Conservation (phyloP, 805 yeast species). For the Ogataea chonburiensis region DNA sequence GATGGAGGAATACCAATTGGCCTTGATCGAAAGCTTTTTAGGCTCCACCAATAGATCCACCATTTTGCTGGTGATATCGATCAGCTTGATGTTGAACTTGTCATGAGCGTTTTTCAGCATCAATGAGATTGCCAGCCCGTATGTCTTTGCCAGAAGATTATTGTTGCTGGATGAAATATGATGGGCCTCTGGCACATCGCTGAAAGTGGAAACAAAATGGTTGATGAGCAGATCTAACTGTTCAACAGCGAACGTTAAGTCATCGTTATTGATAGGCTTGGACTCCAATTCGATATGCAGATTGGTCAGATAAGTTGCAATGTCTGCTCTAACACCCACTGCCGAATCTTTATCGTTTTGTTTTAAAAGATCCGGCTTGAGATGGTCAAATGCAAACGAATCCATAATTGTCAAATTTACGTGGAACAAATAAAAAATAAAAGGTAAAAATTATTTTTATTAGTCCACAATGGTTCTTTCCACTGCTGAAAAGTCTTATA, state of each 20-base stretch:
- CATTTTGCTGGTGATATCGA: slow-evolving; percentile 30
- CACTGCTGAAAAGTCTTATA: slow-evolving; percentile 71
- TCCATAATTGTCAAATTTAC: slow-evolving; percentile 16
- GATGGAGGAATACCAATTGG: slow-evolving; percentile 33
- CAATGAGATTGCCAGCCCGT: slow-evolving; percentile 22
- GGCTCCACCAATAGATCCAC: slow-evolving; percentile 18
- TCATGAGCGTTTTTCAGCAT: slow-evolving; percentile 34
- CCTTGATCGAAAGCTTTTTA: slow-evolving; percentile 33
- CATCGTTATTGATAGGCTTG: slow-evolving; percentile 18
- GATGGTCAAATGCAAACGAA: slow-evolving; percentile 14
- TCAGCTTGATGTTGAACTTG: slow-evolving; percentile 32
- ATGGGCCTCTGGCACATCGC: slow-evolving; percentile 23
- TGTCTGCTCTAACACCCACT: slow-evolving; percentile 13
- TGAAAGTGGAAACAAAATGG: slow-evolving; percentile 21
- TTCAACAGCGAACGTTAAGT: slow-evolving; percentile 19
- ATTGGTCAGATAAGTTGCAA: slow-evolving; percentile 21
- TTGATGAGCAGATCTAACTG: slow-evolving; percentile 27
- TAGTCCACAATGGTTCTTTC: slow-evolving; percentile 61
- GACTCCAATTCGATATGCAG: slow-evolving; percentile 15
- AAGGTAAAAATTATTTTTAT: slow-evolving; percentile 3
- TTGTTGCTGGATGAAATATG: slow-evolving; percentile 27
- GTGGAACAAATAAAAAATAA: slow-evolving; percentile 4
- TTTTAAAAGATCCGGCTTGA: slow-evolving; percentile 18
- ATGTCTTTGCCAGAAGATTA: slow-evolving; percentile 26
- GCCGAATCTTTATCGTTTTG: slow-evolving; percentile 18